These are phyloP conservation scores for Dioszegia crocea DNA, from an alignment of 768 basidiomycete species.

Conservation along the genomic window DNA sequence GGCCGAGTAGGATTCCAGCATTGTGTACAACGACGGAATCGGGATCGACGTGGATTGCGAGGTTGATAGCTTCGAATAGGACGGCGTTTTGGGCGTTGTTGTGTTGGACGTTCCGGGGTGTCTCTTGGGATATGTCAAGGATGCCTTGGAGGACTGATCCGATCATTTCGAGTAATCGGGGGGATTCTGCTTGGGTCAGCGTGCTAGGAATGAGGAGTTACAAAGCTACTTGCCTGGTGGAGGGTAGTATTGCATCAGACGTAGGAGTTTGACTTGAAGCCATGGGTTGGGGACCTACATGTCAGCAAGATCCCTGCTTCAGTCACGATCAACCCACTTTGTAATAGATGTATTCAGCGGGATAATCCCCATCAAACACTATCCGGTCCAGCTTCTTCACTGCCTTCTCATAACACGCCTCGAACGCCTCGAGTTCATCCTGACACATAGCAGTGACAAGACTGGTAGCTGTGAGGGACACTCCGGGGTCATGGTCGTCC, in stretches of 20 bases:
- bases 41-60: conserved; percentile 92
- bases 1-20: conserved; percentile 83
- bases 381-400: conserved; percentile 85
- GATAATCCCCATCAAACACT: conserved; percentile 83
- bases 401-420: conserved; percentile 89
- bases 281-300: conserved; percentile 79
- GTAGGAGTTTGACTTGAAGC: conserved; percentile 92
- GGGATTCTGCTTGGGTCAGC: conserved; percentile 63
- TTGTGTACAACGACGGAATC: conserved; percentile 81
- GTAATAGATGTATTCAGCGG: conserved; percentile 89
- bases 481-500: conserved; percentile 90
- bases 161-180: conserved; percentile 68
- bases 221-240: conserved; percentile 74
- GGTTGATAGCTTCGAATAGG: conserved; percentile 94
- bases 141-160: conserved; percentile 80
- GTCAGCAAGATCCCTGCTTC: background rate
- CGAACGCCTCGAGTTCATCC: conserved; percentile 82
- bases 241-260: conserved; percentile 89
- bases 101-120: conserved; percentile 81
- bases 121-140: conserved; percentile 82
- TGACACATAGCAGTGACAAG: conserved; percentile 91
- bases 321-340: conserved; percentile 52
- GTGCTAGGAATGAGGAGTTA: background rate
- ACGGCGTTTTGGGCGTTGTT: conserved; percentile 98
- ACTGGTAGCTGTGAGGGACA: conserved; percentile 88